Base-by-base conservation (phyloP, 768 basidiomycete genomes). In the Tulasnella sp. region DNA sequence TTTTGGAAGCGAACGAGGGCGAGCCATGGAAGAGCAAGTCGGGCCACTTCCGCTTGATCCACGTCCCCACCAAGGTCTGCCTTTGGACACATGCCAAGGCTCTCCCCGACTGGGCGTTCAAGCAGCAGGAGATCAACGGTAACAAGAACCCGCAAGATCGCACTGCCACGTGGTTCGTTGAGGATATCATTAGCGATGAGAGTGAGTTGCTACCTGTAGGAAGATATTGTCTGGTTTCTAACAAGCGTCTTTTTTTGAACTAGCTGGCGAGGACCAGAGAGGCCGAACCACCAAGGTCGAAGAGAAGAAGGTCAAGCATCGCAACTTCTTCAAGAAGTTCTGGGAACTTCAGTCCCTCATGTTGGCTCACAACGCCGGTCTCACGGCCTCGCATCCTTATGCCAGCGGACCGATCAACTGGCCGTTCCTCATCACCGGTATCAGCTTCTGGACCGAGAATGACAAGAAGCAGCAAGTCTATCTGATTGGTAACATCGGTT, bases 281-380 rank as follows among this genome's bases (percentile, higher is more conserved):
- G 84, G 87, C 72, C 86, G 87, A n/a, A 83, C 82, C 32, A 84
- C 81, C 70, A 81, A 84, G 36, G 79, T 80, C 16, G 84, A 85
- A 29, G 77, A 82, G 14, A 94, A 91, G 79, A 82, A 86, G 70
- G 90, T 92, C 22, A 95, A 92, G 81, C 83, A 82, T 68, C 86
- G 94, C 83, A 91, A 88, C 79, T 99, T 99, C 82, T 92, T 99
- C 85, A 90, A 84, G 79, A 98, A 99, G 81, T 98, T 95, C 77
- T 87, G 83, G 35, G 96, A 99, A 80, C 83, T 98, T 37, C 97
- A 99, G 77, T 81, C 96, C 59, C 83, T 96, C 71, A 98, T 98
- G 96, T 81, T 98, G 75, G 94, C 97, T 78, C 97, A 99, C 83
- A 99, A 99, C 77, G 95, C 97, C n/a, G 97, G 95, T 26, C 84